A percentile compares a stretch with the other conserved stretches of the same genome.
phyloP scores from a whole-genome alignment of 2,329 filamentous ascomycete genomes.

The Diaporthe ilicicola region DNA sequence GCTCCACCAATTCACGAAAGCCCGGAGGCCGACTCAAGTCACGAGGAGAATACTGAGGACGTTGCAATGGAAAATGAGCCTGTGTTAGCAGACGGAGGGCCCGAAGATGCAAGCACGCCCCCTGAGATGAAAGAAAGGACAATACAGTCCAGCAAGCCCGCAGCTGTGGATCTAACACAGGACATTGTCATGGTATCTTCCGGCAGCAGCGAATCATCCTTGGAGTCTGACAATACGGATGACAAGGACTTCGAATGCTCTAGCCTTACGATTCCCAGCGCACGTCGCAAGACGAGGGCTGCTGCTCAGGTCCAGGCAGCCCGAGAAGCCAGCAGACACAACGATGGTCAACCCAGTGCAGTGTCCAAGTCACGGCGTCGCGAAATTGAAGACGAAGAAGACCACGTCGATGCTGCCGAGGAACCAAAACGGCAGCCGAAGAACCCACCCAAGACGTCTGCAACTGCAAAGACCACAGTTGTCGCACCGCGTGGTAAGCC shows the following conservation, averaged over 20 bases:
- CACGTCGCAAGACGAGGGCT: conserved; percentile 4
- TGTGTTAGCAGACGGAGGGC: neutral
- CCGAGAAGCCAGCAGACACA: neutral
- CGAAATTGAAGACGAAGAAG: neutral
- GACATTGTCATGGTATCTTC: neutral
- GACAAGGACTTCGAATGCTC: conserved; percentile 16
- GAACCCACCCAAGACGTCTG: neutral
- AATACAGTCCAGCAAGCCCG: neutral
- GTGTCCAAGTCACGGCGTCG: neutral
- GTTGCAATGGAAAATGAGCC: neutral
- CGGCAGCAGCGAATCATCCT: neutral
- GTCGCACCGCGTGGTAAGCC: neutral
- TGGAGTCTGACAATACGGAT: neutral
- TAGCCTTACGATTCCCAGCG: neutral
- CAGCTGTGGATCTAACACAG: neutral
- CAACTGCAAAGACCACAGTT: neutral
- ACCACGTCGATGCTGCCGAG: no score
- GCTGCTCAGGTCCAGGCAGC: neutral
- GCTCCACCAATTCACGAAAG: no score
- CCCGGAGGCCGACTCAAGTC: neutral
- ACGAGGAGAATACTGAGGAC: neutral
- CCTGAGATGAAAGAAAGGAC: no score
- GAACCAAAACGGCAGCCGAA: neutral
- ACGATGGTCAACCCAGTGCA: neutral
- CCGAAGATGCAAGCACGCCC: neutral